phyloP scores from a whole-genome alignment of 257 asterid genomes.

The Solanum rostratum region DNA sequence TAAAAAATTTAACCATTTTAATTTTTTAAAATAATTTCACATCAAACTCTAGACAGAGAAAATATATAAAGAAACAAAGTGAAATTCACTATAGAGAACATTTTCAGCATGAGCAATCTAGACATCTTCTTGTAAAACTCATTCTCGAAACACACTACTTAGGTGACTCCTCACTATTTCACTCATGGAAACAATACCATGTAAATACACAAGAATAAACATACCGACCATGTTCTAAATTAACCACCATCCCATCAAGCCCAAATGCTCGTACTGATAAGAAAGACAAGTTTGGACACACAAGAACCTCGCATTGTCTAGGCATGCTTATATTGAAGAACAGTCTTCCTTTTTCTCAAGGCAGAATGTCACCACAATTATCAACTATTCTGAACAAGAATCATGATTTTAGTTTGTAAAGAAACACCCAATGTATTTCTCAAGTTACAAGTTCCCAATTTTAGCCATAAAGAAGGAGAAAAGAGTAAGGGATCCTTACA shows the following conservation, averaged over 20 bases:
- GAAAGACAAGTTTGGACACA: background rate
- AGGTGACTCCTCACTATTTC: background rate
- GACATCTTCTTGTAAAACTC: background rate
- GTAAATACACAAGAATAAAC: background rate
- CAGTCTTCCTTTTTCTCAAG: background rate
- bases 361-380: background rate
- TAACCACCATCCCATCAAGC: background rate
- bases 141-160: background rate
- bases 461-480: background rate
- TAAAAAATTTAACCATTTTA: background rate
- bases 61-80: background rate
- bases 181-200: background rate
- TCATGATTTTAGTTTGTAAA: background rate
- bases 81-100: background rate
- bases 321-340: background rate
- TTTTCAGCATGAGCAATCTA: background rate
- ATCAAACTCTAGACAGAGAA: background rate
- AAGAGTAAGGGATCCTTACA: conserved; percentile 43
- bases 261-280: background rate
- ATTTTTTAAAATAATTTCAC: background rate
- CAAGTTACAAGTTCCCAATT: background rate
- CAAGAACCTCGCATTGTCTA: background rate
- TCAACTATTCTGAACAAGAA: background rate
- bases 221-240: background rate
- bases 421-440: background rate